phyloP scores from a whole-genome alignment of 371 early-diverging fungal species.

The Zopfochytrium polystomum region DNA sequence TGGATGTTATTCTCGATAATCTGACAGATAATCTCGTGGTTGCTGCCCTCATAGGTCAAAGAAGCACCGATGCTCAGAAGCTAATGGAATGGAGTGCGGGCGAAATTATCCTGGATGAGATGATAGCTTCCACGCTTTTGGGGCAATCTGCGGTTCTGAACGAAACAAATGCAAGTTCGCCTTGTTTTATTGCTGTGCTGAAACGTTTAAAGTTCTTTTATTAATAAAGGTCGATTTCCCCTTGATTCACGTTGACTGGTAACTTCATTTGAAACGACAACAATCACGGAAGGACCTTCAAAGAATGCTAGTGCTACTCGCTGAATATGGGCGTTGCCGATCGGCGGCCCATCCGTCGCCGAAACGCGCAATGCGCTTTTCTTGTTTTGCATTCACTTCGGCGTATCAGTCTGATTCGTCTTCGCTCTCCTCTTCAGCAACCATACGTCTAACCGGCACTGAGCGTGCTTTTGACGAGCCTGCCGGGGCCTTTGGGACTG shows the following conservation, averaged over 20 bases:
- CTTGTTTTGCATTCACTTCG: no score
- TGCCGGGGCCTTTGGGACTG: no score
- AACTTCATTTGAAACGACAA: no score
- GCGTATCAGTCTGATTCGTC: no score
- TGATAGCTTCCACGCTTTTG: slow-evolving; percentile 10
- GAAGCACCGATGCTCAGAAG: neutral
- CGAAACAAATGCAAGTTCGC: slow-evolving; percentile 3
- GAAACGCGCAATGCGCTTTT: no score
- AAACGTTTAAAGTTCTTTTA: neutral
- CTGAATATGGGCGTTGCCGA: neutral
- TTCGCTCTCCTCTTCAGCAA: no score
- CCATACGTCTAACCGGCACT: no score
- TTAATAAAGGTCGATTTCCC: neutral
- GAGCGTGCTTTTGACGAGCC: no score
- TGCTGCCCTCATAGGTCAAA: slow-evolving; percentile 2
- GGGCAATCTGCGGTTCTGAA: slow-evolving; percentile 2
- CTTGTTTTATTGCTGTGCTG: neutral
- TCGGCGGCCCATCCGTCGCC: neutral
- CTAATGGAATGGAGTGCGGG: slow-evolving; percentile 19
- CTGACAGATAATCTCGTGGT: slow-evolving; percentile 6
- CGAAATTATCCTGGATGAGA: slow-evolving; percentile 9
- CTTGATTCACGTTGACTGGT: no score
- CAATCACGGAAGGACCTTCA: no score
- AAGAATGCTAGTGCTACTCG: neutral
- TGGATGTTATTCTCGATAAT: slow-evolving; percentile 8